Conservation (phyloP, 2,329 filamentous ascomycete species). For the Penicillium aurantiogriseum region DNA sequence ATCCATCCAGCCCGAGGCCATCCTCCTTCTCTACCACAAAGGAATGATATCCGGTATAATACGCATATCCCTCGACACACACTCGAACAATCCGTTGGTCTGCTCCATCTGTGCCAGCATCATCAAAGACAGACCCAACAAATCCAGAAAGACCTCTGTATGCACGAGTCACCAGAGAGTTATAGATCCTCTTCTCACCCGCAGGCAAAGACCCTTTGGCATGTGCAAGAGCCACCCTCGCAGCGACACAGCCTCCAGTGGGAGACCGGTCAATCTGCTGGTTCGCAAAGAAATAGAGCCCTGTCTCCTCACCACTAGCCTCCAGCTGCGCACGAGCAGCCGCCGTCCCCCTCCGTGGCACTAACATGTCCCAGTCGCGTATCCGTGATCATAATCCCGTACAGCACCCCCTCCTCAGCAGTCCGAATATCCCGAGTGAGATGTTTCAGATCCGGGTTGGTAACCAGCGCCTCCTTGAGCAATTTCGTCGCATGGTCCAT, state of each 20-base stretch:
- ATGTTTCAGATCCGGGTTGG: conserved; percentile 6
- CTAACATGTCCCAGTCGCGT: conserved; percentile 7
- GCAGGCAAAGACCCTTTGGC: conserved; percentile 25
- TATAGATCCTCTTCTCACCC: conserved; percentile 35
- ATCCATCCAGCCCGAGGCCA: conserved; percentile 13
- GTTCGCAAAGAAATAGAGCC: conserved; percentile 48
- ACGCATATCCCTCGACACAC: conserved; percentile 13
- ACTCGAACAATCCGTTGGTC: conserved; percentile 1
- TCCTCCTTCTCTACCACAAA: conserved; percentile 17
- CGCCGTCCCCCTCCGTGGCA: conserved; percentile 21
- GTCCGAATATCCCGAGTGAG: conserved; percentile 7
- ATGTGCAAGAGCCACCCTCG: conserved; percentile 38
- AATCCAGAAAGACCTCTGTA: conserved; percentile 15
- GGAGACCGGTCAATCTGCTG: conserved; percentile 49
- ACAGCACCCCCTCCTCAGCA: conserved; percentile 15
- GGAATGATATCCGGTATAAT: conserved; percentile 16
- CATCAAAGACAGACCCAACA: conserved; percentile 12
- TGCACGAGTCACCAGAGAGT: conserved; percentile 32
- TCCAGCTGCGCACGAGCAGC: conserved; percentile 16
- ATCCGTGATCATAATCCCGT: conserved; percentile 21
- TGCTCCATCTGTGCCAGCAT: neutral
- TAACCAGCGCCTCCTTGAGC: conserved; percentile 34
- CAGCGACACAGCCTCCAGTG: conserved; percentile 41
- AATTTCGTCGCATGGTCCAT: conserved; percentile 34
- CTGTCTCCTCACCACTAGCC: conserved; percentile 39